These are phyloP conservation scores for Cryphonectria radicalis DNA, from an alignment of 2,329 filamentous ascomycete genomes.

Conservation along the genomic window DNA sequence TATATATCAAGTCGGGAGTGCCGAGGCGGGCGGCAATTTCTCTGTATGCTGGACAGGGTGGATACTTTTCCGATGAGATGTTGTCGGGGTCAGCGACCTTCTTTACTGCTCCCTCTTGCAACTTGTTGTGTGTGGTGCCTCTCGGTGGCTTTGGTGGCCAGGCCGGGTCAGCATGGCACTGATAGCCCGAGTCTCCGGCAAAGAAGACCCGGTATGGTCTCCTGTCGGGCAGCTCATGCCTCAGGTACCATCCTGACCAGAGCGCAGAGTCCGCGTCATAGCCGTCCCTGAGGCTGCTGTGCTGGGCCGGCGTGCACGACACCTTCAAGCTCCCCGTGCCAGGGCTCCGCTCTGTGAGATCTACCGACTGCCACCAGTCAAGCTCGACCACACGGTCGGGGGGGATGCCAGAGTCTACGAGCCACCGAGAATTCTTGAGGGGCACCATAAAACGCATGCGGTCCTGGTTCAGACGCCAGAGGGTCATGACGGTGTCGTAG, in stretches of 20 bases:
- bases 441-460: constrained; percentile 67
- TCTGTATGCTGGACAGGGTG: constrained; percentile 34
- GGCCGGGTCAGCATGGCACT: constrained; percentile 31
- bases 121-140: constrained; percentile 7
- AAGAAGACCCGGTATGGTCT: constrained; percentile 67
- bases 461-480: constrained; percentile 42
- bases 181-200: constrained; percentile 72
- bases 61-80: constrained; percentile 20
- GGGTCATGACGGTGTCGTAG: constrained; percentile 45
- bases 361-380: constrained; percentile 71
- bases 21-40: constrained; percentile 33
- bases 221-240: neutral
- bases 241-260: constrained; percentile 71
- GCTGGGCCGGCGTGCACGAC: constrained; percentile 71
- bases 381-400: constrained; percentile 60
- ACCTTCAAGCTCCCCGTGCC: constrained; percentile 51
- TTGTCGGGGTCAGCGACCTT: constrained; percentile 12
- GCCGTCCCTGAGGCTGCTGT: constrained; percentile 60
- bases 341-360: constrained; percentile 39
- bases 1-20: constrained; percentile 32
- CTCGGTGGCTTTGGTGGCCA: constrained; percentile 33
- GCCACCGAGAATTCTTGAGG: constrained; percentile 69
- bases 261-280: constrained; percentile 66
- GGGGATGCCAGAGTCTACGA: constrained; percentile 58
- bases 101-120: constrained; percentile 11